Percentiles rank a stretch among this genome's conserved stretches.
Evolutionary conservation across 2,329 filamentous ascomycete genomes (phyloP).

Genomic region (Fusarium verrucosum): DNA sequence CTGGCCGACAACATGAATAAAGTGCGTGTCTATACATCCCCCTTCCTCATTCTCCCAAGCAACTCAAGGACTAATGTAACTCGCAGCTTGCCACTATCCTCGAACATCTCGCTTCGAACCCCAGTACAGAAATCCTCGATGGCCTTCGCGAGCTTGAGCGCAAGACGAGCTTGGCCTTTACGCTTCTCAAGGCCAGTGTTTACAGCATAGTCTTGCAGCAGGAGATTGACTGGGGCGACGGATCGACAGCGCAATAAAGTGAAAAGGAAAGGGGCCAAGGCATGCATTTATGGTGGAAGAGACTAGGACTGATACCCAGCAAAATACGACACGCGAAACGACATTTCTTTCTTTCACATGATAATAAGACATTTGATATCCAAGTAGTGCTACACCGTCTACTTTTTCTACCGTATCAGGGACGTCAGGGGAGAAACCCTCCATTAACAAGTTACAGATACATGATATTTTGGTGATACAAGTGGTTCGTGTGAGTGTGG

Average conservation of each 20-base stretch:
- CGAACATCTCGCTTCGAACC: conserved; percentile 71
- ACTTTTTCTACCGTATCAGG: conserved; percentile 15
- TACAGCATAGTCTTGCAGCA: conserved; percentile 99
- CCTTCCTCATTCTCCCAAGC: neutral
- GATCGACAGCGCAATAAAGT: conserved; percentile 50
- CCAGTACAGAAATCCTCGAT: conserved; percentile 85
- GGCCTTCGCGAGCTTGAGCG: conserved; percentile 87
- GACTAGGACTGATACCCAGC: conserved; percentile 35
- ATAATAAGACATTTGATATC: conserved; percentile 18
- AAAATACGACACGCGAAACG: conserved; percentile 29
- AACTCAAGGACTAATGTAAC: neutral
- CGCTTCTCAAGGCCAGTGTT: conserved; percentile 94
- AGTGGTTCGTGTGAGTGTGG: conserved; percentile 6
- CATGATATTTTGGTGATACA: conserved; percentile 41
- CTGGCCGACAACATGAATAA: conserved; percentile 91
- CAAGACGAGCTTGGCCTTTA: conserved; percentile 95
- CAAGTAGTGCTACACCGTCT: conserved; percentile 27
- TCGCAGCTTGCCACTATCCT: conserved; percentile 66
- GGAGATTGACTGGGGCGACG: conserved; percentile 81
- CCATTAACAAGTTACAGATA: conserved; percentile 42
- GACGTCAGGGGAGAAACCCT: conserved; percentile 18
- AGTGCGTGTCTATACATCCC: conserved; percentile 57
- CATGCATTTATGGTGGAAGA: neutral
- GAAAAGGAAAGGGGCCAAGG: neutral
- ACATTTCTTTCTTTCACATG: conserved; percentile 1